These are phyloP conservation scores for Ceratobasidium sp. DNA, from an alignment of 1,284 basidiomycete species.

Conservation along the genomic window DNA sequence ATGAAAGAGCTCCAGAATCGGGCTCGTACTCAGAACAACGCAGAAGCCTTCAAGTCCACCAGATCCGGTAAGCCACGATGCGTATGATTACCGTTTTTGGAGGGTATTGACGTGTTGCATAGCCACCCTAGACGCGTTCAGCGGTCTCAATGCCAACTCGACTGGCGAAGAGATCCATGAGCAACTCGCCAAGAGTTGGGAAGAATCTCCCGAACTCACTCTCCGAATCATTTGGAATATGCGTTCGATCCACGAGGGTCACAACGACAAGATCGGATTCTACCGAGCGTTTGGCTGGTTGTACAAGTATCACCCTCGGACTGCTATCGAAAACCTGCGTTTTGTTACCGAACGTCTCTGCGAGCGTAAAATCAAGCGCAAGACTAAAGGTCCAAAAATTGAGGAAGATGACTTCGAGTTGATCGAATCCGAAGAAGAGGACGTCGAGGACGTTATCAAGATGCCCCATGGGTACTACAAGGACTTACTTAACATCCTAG, in stretches of 20 bases:
- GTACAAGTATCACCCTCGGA: conserved; percentile 66
- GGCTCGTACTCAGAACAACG: conserved; percentile 34
- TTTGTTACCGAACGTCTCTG: conserved; percentile 60
- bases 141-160: conserved; percentile 45
- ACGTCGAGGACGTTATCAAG: conserved; percentile 46
- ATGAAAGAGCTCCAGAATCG: conserved; percentile 34
- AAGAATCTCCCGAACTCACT: conserved; percentile 58
- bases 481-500: conserved; percentile 67
- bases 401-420: conserved; percentile 40
- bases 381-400: conserved; percentile 38
- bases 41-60: conserved; percentile 32
- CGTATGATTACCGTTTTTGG: background rate
- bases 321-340: conserved; percentile 63
- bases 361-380: conserved; percentile 47
- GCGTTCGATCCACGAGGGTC: conserved; percentile 67
- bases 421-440: conserved; percentile 29
- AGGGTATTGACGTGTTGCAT: background rate
- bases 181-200: conserved; percentile 58
- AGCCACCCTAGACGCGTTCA: conserved; percentile 36
- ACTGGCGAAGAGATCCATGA: conserved; percentile 47
- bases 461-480: conserved; percentile 69
- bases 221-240: conserved; percentile 66
- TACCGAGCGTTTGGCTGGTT: conserved; percentile 69
- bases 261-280: conserved; percentile 56
- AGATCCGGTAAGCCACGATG: conserved; percentile 8